Conservation (phyloP, 2,329 filamentous ascomycete genomes). For the Karstenula rhodostoma region DNA sequence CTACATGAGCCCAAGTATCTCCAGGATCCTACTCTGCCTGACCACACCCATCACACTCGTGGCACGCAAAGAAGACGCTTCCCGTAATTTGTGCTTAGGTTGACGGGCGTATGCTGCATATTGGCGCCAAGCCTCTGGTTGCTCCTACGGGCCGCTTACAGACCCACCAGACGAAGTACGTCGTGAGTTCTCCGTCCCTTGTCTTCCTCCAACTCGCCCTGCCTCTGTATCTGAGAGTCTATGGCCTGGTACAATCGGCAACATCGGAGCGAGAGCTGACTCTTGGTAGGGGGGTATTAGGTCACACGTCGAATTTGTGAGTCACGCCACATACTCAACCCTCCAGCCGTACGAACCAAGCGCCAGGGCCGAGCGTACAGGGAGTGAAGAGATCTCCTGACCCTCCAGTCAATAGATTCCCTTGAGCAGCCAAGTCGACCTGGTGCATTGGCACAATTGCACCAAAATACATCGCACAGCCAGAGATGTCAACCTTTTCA, state of each 20-base stretch:
- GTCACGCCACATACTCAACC: neutral
- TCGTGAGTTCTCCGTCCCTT: too few relatives aligned
- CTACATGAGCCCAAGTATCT: neutral
- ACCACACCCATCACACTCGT: neutral
- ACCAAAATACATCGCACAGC: neutral
- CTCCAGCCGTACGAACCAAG: neutral
- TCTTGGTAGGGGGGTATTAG: neutral
- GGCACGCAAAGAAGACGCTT: neutral
- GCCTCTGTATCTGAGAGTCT: too few relatives aligned
- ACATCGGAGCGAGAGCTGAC: neutral
- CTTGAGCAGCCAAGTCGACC: neutral
- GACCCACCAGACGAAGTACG: too few relatives aligned
- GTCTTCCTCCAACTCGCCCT: too few relatives aligned
- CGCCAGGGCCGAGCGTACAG: neutral
- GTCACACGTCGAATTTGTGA: neutral
- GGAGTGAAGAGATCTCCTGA: neutral
- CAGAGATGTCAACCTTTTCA: conserved; percentile 17
- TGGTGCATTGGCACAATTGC: neutral
- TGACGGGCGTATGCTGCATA: too few relatives aligned
- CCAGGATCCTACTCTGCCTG: neutral
- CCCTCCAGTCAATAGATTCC: neutral
- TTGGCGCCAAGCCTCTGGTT: too few relatives aligned
- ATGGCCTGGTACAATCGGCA: neutral
- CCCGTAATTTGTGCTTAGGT: neutral
- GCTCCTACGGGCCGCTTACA: too few relatives aligned